Evolutionary conservation across 805 yeast genomes (phyloP), one percentile per base, ranked within the genome.

Genomic region (Pachysolen tannophilus): DNA sequence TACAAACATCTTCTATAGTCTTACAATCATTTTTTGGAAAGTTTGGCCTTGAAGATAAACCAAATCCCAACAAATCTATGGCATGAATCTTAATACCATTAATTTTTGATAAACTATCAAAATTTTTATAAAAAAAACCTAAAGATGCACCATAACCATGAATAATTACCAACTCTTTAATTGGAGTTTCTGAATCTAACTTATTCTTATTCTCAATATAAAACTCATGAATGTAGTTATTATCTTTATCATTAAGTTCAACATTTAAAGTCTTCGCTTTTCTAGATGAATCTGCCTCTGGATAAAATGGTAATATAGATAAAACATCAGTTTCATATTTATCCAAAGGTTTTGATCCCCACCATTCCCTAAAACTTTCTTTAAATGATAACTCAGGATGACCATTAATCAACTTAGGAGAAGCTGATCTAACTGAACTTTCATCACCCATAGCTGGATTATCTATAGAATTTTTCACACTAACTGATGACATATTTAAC

Each of bases 81-180:
- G 85, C 78, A 52, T 78, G 86, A 23, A 83, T 48, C 28, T 69
- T 63, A 10, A 67, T 62, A 4, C 82, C 78, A 2, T 75, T 73
- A 8, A 79, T 58, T 5, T 60, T 40, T 3, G 72, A 52, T 32
- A 81, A 54, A 0, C 56, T 63, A 27, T 69, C 72, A 47, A 83
- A 77, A 50, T 84, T 88, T 38, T 75, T 69, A 51, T 78, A 77
- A 48, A 76, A 90, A 35, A 86, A 76, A 24, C 92, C 90, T 13
- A 87, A 70, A 1, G 94, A 82, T 0, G 97, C 94, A 1, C 94
- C 95, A 52, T 85, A 87, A 0, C 98, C 98, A 56, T 90, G 98
- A 2, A 90, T 60, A 40, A 90, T 55, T 3, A 90, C 86, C 8
- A 86, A 57, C 48, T 73, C 78, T 29, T 48, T 52, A 13, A 48